Base-by-base conservation (phyloP, 1,284 basidiomycete species). In the Mycosarcoma maydis region DNA sequence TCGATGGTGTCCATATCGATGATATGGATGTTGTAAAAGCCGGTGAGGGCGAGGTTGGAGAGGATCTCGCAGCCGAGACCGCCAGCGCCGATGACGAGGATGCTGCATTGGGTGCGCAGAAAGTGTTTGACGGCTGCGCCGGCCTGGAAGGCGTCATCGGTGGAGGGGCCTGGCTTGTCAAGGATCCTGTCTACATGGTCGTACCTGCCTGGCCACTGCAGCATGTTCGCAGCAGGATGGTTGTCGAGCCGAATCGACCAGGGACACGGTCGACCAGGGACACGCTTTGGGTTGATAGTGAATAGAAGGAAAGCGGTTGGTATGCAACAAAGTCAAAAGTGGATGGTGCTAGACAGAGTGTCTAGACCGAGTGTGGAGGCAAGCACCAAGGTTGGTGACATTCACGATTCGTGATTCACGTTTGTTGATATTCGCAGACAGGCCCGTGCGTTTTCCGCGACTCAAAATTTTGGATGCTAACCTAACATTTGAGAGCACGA, bases 1-100 rank as follows among this genome's bases (percentile, higher is more conserved):
- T 99, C 96, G 82, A 98, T 99, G 5, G 95, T 98, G 85, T 99
- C 96, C 95, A 99, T 98, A 85, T 99, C 96, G 81, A 99, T 98
- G 72, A 99, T 94, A 85, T 98, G 92, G 66, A 98, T 96, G 79
- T 98, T 90, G 81, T 90, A 91, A 87, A 98, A 98, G 19, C 96
- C 96, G 48, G 92, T 90, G 7, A 78, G 57, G 1, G 77, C 73
- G 22, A 72, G 47, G 27, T 81, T 81, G 46, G 73, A 62, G n/a
- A 81, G 71, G 43, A 81, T 80, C 50, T 81, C 80, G 60, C 80
- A 80, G 11, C 80, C 80, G 4, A 81, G 72, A 3, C 80, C 80
- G 17, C 80, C 80, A 1, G 73, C 75, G 17, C 76, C 96, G 73
- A 99, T 98, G 68, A 98, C 95, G 41, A 98, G 88, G 72, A 98